Percentiles rank a stretch among this genome's conserved stretches.
Conservation (phyloP, 202 grass and related monocot genomes). For the Setaria viridis region DNA sequence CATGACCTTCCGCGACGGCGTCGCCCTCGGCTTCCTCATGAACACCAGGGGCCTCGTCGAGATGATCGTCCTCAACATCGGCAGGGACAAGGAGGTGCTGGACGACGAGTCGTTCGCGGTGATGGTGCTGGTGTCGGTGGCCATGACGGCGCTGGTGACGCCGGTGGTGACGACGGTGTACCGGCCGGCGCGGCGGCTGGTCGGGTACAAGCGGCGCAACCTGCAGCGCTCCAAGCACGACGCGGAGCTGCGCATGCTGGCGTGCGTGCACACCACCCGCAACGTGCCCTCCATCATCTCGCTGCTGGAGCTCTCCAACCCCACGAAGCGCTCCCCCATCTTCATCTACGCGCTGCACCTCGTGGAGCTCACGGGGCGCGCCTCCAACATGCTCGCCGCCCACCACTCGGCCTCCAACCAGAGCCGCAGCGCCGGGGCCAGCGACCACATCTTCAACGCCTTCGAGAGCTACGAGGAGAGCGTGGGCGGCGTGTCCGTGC, state of each 20-base stretch:
- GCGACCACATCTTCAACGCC: slow-evolving; percentile 74
- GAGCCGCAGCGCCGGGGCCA: slow-evolving; percentile 22
- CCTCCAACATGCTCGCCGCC: slow-evolving; percentile 74
- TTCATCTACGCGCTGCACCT: slow-evolving; percentile 89
- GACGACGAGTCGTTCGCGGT: slow-evolving; percentile 85
- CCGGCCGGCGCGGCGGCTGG: slow-evolving; percentile 55
- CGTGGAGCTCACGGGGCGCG: slow-evolving; percentile 76
- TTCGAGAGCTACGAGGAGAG: slow-evolving; percentile 78
- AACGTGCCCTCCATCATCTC: slow-evolving; percentile 87
- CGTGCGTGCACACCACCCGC: slow-evolving; percentile 80
- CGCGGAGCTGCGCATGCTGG: slow-evolving; percentile 71
- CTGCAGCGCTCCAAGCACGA: slow-evolving; percentile 76
- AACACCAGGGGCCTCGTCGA: slow-evolving; percentile 78
- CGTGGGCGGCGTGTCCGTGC: slow-evolving; percentile 69
- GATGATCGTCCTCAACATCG: slow-evolving; percentile 91
- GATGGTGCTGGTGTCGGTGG: slow-evolving; percentile 77
- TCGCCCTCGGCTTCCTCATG: slow-evolving; percentile 80
- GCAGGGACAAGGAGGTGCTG: slow-evolving; percentile 74
- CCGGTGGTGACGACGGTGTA: slow-evolving; percentile 71
- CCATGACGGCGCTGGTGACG: slow-evolving; percentile 71
- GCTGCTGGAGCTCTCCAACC: slow-evolving; percentile 75
- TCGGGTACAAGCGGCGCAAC: slow-evolving; percentile 81
- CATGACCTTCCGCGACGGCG: slow-evolving; percentile 77
- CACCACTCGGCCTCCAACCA: slow-evolving; percentile 40
- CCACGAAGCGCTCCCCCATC: slow-evolving; percentile 75